Percentiles rank a stretch among this genome's conserved stretches.
Conservation (phyloP, 495 filamentous ascomycete genomes). For the Talaromyces stipitatus region DNA sequence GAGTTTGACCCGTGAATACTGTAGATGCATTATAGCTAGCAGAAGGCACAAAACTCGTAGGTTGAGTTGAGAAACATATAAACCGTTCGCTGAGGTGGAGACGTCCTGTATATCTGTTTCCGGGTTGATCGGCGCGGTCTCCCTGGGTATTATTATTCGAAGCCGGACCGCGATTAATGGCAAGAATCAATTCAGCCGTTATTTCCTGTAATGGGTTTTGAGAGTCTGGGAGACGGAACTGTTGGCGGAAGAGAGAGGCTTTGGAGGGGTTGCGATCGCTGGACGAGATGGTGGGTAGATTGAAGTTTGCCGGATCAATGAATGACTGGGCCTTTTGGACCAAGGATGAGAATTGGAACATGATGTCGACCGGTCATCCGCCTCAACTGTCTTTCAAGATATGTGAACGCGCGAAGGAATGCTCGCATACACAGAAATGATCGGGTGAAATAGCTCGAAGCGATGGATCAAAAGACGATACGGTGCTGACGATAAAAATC, state of each 20-base stretch:
- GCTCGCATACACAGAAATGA: neutral
- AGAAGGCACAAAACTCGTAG: slow-evolving; percentile 74
- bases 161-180: slow-evolving; percentile 45
- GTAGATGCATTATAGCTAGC: slow-evolving; percentile 69
- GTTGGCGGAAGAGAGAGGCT: slow-evolving; percentile 84
- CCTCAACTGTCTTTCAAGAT: neutral
- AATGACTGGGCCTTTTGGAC: slow-evolving; percentile 93
- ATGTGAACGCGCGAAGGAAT: neutral
- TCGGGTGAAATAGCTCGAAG: neutral
- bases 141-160: slow-evolving; percentile 36
- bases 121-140: slow-evolving; percentile 51
- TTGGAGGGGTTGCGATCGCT: slow-evolving; percentile 79
- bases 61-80: slow-evolving; percentile 91
- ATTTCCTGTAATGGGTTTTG: slow-evolving; percentile 93
- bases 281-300: slow-evolving; percentile 45
- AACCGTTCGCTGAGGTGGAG: slow-evolving; percentile 90
- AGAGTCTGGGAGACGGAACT: slow-evolving; percentile 88
- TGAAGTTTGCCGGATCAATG: slow-evolving; percentile 72
- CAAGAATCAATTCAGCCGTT: slow-evolving; percentile 85
- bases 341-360: slow-evolving; percentile 78
- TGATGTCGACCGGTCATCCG: slow-evolving; percentile 19
- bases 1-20: slow-evolving; percentile 78
- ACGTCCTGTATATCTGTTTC: slow-evolving; percentile 85
- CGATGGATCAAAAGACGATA: neutral
- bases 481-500: neutral